These are phyloP conservation scores for Phytophthora cactorum DNA, from an alignment of 352 stramenopile genomes.

Conservation along the genomic window DNA sequence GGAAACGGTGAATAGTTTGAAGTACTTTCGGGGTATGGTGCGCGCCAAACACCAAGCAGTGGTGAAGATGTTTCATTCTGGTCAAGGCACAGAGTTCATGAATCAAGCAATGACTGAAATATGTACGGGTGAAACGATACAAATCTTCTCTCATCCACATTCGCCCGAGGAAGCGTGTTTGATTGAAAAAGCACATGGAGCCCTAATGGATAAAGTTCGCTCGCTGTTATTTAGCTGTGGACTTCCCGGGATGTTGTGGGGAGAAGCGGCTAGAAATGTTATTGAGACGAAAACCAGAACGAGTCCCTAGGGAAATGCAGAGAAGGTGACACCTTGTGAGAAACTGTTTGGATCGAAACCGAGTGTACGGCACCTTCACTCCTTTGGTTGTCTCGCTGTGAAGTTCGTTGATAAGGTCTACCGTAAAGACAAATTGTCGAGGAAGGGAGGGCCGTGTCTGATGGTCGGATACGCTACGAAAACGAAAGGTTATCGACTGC, in stretches of 20 bases:
- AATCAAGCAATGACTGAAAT: not conserved
- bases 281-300: slow-evolving; percentile 4
- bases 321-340: slow-evolving; percentile 12
- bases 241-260: not conserved
- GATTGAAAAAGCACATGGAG: slow-evolving; percentile 4
- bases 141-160: slow-evolving; percentile 2
- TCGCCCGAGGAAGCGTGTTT: slow-evolving; percentile 1
- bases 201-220: not conserved
- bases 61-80: slow-evolving; percentile 13
- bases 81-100: slow-evolving; percentile 16
- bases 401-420: slow-evolving; percentile 25
- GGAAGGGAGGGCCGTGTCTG: slow-evolving; percentile 5
- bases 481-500: slow-evolving; percentile 17
- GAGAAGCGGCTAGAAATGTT: slow-evolving; percentile 9
- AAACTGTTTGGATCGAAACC: slow-evolving; percentile 17
- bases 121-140: not conserved
- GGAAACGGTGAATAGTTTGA: slow-evolving; percentile 6
- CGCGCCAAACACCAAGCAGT: not conserved
- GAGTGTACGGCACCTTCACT: slow-evolving; percentile 12
- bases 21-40: not conserved
- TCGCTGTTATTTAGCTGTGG: not conserved
- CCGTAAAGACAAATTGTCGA: slow-evolving; percentile 11
- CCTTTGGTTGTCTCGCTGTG: slow-evolving; percentile 14
- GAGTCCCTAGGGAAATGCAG: slow-evolving; percentile 10
- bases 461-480: slow-evolving; percentile 15